Evolutionary conservation across 2,329 filamentous ascomycete species (phyloP), one percentile per base, ranked within the genome.

Genomic region (Cladosporium halotolerans): DNA sequence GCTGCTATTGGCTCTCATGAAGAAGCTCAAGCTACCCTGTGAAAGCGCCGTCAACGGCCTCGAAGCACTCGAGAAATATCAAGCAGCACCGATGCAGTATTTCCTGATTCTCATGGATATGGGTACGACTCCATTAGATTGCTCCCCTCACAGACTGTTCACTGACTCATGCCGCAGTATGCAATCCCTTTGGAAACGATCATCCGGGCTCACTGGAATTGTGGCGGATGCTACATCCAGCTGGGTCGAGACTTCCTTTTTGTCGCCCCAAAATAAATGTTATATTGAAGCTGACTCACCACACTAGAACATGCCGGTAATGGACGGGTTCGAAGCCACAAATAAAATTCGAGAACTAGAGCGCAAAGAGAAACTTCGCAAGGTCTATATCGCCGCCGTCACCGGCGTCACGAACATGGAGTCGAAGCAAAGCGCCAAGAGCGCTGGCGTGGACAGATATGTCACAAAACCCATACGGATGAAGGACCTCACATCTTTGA

Each of bases 71-170:
- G 42, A 59, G 14, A 40, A 38, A 13, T 60, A 55, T 36, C 48
- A 14, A 52, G 49, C 36, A 3, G 40, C 16, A 11, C 53, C 55
- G 13, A 14, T 14, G 5, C 18, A 31, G 2, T 55, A 48, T 31
- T 57, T 58, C 33, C 49, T 59, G n/a, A 36, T 59, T 2, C 32
- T 66, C 56, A 79, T 79, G 75, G 77, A 69, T 42, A 60, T 69
- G 10, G 23, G 23, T 28, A 28, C 23, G 23, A 28, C 7, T 28
- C 23, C 23, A 28, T 5, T 28, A 7, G 2, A 28, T 28, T 28
- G 5, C 7, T 28, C 23, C 23, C 7, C 23, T 28, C 23, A 28
- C 23, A 5, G 23, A 7, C 23, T 5, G 5, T 28, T 28, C 7
- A 7, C 23, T 28, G 23, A 28, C 23, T 28, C 23, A 5, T 28